Conservation (phyloP, 129 eudicot species). For the Flaveria trinervia region DNA sequence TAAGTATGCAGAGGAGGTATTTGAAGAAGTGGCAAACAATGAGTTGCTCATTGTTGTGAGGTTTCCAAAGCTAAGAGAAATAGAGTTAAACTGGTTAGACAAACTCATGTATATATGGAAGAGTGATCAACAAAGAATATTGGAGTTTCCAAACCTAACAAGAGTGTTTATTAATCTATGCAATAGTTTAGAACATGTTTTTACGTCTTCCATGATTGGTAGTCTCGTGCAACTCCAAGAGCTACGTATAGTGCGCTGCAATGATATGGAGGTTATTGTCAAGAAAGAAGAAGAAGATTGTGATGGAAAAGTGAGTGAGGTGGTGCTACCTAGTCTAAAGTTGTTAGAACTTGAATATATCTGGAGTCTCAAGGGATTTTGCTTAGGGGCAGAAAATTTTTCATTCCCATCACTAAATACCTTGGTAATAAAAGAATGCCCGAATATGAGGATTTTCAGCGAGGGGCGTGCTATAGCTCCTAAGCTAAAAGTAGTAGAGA, state of each 20-base stretch:
- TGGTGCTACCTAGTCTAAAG: conserved; percentile 5
- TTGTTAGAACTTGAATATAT: background rate
- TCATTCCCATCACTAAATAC: background rate
- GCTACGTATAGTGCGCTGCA: background rate
- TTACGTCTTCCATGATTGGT: background rate
- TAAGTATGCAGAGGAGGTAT: background rate
- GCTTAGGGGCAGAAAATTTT: background rate
- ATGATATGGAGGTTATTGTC: background rate
- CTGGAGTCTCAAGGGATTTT: conserved; percentile 7
- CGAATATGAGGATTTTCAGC: background rate
- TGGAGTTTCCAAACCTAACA: conserved; percentile 7
- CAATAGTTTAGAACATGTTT: background rate
- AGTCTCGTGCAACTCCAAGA: background rate
- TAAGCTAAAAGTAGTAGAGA: background rate
- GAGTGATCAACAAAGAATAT: background rate
- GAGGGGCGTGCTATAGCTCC: background rate
- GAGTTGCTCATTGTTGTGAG: background rate
- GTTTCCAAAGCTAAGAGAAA: conserved; percentile 9
- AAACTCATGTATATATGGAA: background rate
- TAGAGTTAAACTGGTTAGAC: background rate
- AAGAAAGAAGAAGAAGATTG: conserved; percentile 3
- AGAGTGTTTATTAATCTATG: background rate
- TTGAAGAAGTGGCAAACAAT: background rate
- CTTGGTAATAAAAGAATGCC: background rate
- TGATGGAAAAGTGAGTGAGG: background rate